A percentile compares a stretch with the other conserved stretches of the same genome.
Evolutionary conservation across 768 basidiomycete species (phyloP).

Genomic region (Boletus rex-veris): DNA sequence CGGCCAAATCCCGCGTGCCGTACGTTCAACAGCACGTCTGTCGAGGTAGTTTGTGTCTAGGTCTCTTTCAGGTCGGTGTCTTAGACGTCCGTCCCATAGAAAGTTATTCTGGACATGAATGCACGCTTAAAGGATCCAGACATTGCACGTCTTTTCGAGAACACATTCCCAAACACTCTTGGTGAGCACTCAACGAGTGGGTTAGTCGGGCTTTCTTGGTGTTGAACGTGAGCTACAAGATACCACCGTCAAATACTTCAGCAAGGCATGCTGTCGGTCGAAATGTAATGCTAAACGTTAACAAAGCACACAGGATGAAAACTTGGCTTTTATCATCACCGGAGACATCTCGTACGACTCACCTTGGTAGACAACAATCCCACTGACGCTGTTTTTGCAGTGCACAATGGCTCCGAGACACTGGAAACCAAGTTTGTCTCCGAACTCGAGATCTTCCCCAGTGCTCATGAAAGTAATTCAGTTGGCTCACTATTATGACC

Average conservation of each 20-base stretch:
- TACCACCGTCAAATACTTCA: conserved; percentile 77
- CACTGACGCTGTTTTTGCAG: conserved; percentile 34
- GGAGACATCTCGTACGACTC: conserved; percentile 70
- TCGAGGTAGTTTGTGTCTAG: conserved; percentile 49
- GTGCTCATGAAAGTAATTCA: conserved; percentile 25
- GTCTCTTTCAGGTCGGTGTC: not conserved
- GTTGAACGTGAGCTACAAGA: conserved; percentile 38
- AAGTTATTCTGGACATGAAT: conserved; percentile 75
- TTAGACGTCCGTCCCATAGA: conserved; percentile 34
- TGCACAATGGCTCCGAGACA: conserved; percentile 82
- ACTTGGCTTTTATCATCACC: conserved; percentile 78
- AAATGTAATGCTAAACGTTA: not conserved
- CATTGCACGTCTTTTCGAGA: conserved; percentile 74
- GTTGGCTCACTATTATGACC: conserved; percentile 67
- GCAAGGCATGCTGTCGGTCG: conserved; percentile 37
- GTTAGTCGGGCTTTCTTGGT: not conserved
- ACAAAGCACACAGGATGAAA: conserved; percentile 46
- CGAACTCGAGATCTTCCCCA: not conserved
- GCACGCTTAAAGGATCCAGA: conserved; percentile 70
- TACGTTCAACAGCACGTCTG: conserved; percentile 72
- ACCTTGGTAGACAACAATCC: not conserved
- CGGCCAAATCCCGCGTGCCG: conserved; percentile 64
- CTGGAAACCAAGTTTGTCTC: conserved; percentile 63
- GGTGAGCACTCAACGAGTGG: conserved; percentile 39
- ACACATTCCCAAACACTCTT: conserved; percentile 79